These are phyloP conservation scores for Rickenella mellea DNA, from an alignment of 768 basidiomycete genomes.

Conservation along the genomic window DNA sequence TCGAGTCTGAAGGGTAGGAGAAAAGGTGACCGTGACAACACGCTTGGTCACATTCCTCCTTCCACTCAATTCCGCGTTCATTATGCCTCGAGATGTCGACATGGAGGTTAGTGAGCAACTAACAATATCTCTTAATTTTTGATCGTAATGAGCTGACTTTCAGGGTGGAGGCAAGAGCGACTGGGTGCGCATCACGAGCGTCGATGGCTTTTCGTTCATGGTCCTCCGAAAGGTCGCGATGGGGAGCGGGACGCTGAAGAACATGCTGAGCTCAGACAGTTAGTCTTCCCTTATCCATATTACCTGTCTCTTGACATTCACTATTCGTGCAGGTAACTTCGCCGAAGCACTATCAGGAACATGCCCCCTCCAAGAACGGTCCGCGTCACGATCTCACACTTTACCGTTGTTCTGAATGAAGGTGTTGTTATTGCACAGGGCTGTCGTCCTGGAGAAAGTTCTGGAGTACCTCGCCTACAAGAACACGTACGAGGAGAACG, in stretches of 20 bases:
- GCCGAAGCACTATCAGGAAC: constrained; percentile 19
- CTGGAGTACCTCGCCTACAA: constrained; percentile 34
- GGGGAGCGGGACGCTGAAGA: constrained; percentile 24
- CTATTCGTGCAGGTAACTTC: constrained; percentile 11
- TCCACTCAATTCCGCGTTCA: not conserved
- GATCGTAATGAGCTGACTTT: not conserved
- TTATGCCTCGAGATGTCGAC: not conserved
- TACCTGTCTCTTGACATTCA: not conserved
- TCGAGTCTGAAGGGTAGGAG: not conserved
- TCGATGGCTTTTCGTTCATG: constrained; percentile 27
- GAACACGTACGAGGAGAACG: constrained; percentile 23
- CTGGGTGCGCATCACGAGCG: constrained; percentile 17
- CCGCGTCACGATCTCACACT: not conserved
- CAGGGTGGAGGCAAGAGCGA: constrained; percentile 3
- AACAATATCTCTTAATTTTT: not conserved
- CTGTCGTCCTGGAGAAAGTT: constrained; percentile 30
- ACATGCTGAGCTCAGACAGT: constrained; percentile 19
- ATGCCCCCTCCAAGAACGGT: constrained; percentile 20
- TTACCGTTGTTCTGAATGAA: not conserved
- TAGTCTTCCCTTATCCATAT: not conserved
- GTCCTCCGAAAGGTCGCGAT: constrained; percentile 25
- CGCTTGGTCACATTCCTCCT: not conserved
- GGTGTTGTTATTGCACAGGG: constrained; percentile 11
- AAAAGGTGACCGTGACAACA: not conserved
- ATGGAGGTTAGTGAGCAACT: not conserved